These are phyloP conservation scores for Zygosaccharomyces sapae DNA, from an alignment of 1,139 yeast genomes.

Conservation along the genomic window DNA sequence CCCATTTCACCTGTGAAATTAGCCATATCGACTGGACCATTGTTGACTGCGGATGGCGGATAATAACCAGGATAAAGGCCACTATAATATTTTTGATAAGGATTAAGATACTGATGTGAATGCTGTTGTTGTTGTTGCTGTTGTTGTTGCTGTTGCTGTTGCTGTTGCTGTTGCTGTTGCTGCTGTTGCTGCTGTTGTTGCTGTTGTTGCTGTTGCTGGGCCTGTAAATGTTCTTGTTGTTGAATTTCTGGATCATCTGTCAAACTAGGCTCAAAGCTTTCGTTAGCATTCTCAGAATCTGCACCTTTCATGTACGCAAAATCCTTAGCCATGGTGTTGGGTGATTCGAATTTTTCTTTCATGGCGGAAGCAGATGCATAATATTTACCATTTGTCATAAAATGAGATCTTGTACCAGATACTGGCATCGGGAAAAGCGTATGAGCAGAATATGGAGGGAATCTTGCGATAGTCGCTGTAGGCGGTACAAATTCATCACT, in stretches of 20 bases:
- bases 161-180: slow-evolving; percentile 10
- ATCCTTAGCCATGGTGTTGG: slow-evolving; percentile 9
- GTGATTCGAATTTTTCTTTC: slow-evolving; percentile 21
- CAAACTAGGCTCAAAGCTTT: slow-evolving; percentile 6
- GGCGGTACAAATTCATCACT: slow-evolving; percentile 16
- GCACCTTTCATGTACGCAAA: slow-evolving; percentile 10
- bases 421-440: slow-evolving; percentile 22
- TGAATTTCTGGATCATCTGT: slow-evolving; percentile 11
- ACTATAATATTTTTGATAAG: slow-evolving; percentile 12
- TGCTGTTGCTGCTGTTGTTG: neutral
- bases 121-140: slow-evolving; percentile 6
- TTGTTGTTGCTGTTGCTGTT: neutral
- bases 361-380: slow-evolving; percentile 26
- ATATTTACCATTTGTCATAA: slow-evolving; percentile 35
- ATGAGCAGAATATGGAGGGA: slow-evolving; percentile 18
- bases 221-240: slow-evolving; percentile 7
- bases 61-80: slow-evolving; percentile 10
- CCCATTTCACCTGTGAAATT: slow-evolving; percentile 8
- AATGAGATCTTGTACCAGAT: slow-evolving; percentile 23
- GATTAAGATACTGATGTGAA: slow-evolving; percentile 12
- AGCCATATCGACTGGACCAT: slow-evolving; percentile 9
- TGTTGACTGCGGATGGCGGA: slow-evolving; percentile 6
- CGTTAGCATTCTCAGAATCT: slow-evolving; percentile 10
- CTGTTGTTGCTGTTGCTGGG: slow-evolving; percentile 1
- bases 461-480: slow-evolving; percentile 12